Evolutionary conservation across 495 filamentous ascomycete species (phyloP), one percentile per base, ranked within the genome.

Genomic region (Trichoderma asperelloides): DNA sequence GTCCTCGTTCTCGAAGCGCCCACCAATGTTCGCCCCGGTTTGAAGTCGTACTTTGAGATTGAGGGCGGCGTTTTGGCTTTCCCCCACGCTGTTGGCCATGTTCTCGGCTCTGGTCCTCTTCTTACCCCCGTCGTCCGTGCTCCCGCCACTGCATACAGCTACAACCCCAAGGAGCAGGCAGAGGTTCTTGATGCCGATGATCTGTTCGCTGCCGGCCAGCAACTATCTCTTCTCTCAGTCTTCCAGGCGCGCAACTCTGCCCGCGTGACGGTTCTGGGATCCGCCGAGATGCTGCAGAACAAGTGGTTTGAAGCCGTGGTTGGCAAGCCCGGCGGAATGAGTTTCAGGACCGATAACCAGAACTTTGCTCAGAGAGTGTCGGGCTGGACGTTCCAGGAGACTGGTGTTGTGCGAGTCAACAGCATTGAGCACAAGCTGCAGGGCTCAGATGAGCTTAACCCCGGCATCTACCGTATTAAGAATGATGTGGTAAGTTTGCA

Each of bases 231-330:
- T 16, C 86, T 96, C 13, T 90, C 91, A 18, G 83, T 90, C 25
- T 78, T 97, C 80, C 95, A 98, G 78, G 90, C 91, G 25, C 88
- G 92, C 73, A 98, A 97, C 79, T 95, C 90, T 47, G 95, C 95
- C 21, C 90, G 95, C 67, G 88, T 98, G 75, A 89, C 89, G 43
- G 85, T 98, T 15, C 79, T 97, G 47, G 95, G 95, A 41, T 89
- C 91, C 43, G 88, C 87, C 25, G 96, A 97, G 75, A 86, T 92
- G 76, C 81, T 98, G 69, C 87, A 91, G 77, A 85, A 98, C 79
- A 81, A 87, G 73, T 98, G 95, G 93, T 96, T 97, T 77, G 88
- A 87, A 57, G 91, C 87, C 65, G 86, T 86, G 73, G 91, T 97
- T 62, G 87, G 89, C 80, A 76, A 79, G 40, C 82, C 83, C 27